Conservation (phyloP, 2,329 filamentous ascomycete species). For the Exophiala sideris region DNA sequence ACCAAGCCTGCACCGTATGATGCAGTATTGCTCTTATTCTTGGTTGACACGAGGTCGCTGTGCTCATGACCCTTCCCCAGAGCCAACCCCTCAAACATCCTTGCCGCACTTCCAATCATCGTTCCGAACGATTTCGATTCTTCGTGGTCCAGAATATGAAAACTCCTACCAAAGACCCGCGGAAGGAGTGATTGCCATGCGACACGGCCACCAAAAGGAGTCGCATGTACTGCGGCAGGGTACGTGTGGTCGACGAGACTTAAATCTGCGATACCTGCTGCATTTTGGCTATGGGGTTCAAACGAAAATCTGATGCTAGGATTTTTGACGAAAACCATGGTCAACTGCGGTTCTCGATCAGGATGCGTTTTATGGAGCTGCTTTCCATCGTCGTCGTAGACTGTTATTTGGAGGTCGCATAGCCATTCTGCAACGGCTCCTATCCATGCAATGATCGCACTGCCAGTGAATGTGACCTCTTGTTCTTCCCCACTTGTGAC, state of each 20-base stretch:
- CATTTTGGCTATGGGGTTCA: conserved; percentile 4
- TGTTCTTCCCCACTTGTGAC: conserved; percentile 19
- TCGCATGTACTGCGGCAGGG: conserved; percentile 17
- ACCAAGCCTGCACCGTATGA: conserved; percentile 22
- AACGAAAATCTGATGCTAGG: conserved; percentile 15
- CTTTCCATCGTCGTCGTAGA: conserved; percentile 13
- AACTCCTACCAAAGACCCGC: conserved; percentile 25
- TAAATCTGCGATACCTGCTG: conserved; percentile 5
- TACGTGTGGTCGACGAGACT: conserved; percentile 14
- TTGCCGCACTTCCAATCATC: conserved; percentile 24
- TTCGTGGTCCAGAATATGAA: conserved; percentile 25
- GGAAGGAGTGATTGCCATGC: conserved; percentile 26
- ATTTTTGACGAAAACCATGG: conserved; percentile 16
- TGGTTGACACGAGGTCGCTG: conserved; percentile 16
- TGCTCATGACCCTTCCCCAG: conserved; percentile 21
- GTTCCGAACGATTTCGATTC: conserved; percentile 20
- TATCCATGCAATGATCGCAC: conserved; percentile 25
- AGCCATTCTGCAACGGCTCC: conserved; percentile 25
- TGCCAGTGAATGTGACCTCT: conserved; percentile 22
- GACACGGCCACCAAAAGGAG: conserved; percentile 23
- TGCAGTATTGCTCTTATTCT: conserved; percentile 22
- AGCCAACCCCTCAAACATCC: conserved; percentile 24
- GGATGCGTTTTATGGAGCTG: conserved; percentile 17
- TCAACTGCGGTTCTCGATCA: conserved; percentile 18
- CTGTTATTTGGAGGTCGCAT: conserved; percentile 23